Percentiles rank a stretch among this genome's conserved stretches.
These are phyloP conservation scores for Wallacemonas sp. DNA, from an alignment of 208 protist species.

Conservation along the genomic window DNA sequence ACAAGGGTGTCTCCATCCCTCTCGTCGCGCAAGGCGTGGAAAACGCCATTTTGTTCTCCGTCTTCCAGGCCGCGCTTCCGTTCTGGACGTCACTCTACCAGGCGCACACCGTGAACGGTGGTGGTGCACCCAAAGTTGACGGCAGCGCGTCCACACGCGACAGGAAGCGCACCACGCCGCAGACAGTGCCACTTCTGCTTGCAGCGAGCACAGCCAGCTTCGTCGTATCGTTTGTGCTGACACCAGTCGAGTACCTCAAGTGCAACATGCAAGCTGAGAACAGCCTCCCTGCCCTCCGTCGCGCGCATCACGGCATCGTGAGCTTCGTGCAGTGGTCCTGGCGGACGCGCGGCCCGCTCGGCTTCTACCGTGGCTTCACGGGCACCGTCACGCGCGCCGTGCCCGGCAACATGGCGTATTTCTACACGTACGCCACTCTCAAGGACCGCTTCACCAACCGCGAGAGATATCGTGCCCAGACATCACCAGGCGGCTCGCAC, in stretches of 20 bases:
- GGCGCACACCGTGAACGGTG: neutral
- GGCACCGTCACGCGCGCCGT: constrained; percentile 69
- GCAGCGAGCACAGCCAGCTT: constrained; percentile 44
- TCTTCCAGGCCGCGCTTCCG: constrained; percentile 31
- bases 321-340: constrained; percentile 12
- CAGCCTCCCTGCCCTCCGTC: constrained; percentile 11
- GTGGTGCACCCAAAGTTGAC: neutral
- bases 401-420: constrained; percentile 77
- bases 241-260: constrained; percentile 67
- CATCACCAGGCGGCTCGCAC: no score
- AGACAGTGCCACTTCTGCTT: constrained; percentile 19
- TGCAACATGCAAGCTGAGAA: constrained; percentile 55
- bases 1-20: constrained; percentile 67
- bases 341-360: constrained; percentile 23
- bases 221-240: constrained; percentile 54
- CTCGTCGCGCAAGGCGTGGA: constrained; percentile 50
- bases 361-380: constrained; percentile 68
- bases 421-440: constrained; percentile 64
- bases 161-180: neutral
- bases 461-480: neutral
- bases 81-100: constrained; percentile 10
- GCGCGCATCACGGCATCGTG: constrained; percentile 6
- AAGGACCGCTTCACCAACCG: constrained; percentile 28
- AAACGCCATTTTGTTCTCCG: constrained; percentile 59
- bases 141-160: neutral